A percentile compares a stretch with the other conserved stretches of the same genome.
Evolutionary conservation across 352 stramenopile genomes (phyloP).

Genomic region (Pythium pyrilobum): DNA sequence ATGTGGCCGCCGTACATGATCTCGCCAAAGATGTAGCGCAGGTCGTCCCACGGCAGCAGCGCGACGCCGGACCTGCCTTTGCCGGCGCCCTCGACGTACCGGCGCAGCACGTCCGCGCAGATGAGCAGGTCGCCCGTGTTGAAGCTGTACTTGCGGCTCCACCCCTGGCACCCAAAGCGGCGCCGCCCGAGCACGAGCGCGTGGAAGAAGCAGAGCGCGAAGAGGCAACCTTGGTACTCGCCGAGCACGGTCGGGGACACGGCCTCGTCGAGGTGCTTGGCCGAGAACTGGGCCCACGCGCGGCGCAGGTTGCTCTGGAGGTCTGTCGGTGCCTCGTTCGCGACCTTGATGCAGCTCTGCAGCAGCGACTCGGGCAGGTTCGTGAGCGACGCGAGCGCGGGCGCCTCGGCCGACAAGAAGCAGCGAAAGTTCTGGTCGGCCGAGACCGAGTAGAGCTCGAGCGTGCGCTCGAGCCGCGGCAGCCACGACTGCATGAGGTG

Average conservation of each 20-base stretch:
- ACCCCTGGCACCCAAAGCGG: slow-evolving; percentile 90
- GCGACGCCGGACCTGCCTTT: slow-evolving; percentile 8
- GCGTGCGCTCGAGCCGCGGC: slow-evolving; percentile 68
- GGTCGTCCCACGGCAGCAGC: slow-evolving; percentile 68
- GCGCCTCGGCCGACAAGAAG: slow-evolving; percentile 91
- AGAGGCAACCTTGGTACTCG: slow-evolving; percentile 91
- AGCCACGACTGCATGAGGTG: slow-evolving; percentile 91
- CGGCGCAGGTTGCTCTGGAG: slow-evolving; percentile 77
- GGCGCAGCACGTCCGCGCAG: slow-evolving; percentile 73
- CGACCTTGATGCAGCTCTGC: slow-evolving; percentile 85
- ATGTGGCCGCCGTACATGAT: slow-evolving; percentile 91
- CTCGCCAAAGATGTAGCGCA: slow-evolving; percentile 91
- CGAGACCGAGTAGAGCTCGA: slow-evolving; percentile 72
- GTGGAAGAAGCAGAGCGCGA: slow-evolving; percentile 94
- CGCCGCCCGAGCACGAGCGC: slow-evolving; percentile 86
- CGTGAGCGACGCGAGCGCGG: slow-evolving; percentile 69
- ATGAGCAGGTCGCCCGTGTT: slow-evolving; percentile 94
- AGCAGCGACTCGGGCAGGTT: slow-evolving; percentile 88
- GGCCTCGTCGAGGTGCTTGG: slow-evolving; percentile 73
- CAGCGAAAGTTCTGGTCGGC: slow-evolving; percentile 92
- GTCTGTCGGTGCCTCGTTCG: slow-evolving; percentile 77
- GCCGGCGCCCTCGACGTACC: slow-evolving; percentile 45
- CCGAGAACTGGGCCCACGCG: slow-evolving; percentile 72
- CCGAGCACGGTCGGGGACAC: slow-evolving; percentile 36
- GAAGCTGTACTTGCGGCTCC: slow-evolving; percentile 91